These are phyloP conservation scores for Lagenaria siceraria DNA, from an alignment of 306 rosid genomes.

Conservation along the genomic window DNA sequence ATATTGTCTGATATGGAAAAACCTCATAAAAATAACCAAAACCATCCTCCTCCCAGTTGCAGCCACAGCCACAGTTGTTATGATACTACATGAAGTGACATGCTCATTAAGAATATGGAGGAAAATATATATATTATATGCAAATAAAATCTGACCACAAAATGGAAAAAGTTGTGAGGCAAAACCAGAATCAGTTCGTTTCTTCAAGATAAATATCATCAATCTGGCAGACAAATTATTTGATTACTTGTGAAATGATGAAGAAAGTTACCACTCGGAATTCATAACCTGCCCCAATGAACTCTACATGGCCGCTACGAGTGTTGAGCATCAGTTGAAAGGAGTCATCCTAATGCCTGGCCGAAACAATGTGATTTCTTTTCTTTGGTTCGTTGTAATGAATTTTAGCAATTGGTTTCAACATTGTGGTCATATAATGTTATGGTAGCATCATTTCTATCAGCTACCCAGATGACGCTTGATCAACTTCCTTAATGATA, in stretches of 20 bases:
- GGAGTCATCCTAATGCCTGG: background rate
- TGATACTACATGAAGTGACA: background rate
- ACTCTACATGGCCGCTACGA: background rate
- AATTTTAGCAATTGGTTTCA: background rate
- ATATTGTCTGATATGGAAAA: background rate
- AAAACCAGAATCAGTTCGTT: conserved; percentile 5
- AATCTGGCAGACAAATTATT: background rate
- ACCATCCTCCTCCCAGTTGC: background rate
- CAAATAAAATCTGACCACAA: background rate
- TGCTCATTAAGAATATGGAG: background rate
- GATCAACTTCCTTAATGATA: conserved; percentile 16
- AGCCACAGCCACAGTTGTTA: background rate
- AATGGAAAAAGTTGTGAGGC: background rate
- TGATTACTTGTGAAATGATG: background rate
- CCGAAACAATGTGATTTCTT: background rate
- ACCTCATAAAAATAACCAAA: background rate
- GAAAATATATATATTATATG: background rate
- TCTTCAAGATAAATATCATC: conserved; percentile 1
- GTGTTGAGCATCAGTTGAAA: background rate
- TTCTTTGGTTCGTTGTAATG: background rate
- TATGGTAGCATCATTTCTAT: conserved; percentile 9
- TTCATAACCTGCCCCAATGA: background rate
- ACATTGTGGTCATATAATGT: background rate
- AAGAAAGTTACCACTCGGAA: background rate
- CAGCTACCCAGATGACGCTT: conserved; percentile 19